phyloP scores from a whole-genome alignment of 1,139 yeast species.

The Blastobotrys aristatus region DNA sequence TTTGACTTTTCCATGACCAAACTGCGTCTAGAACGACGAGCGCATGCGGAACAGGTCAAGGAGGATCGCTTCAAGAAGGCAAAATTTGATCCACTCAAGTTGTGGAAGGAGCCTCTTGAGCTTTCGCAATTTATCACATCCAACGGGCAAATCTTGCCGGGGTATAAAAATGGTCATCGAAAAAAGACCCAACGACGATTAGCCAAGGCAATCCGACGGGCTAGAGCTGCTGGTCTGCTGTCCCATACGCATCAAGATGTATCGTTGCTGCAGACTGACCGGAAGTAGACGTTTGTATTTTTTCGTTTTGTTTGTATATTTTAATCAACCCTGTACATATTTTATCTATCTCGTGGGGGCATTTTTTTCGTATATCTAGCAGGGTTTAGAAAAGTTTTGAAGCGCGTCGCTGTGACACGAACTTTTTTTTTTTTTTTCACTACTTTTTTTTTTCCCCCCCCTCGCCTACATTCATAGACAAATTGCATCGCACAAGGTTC shows the following conservation, averaged over 20 bases:
- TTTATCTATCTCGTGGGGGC: too few relatives aligned
- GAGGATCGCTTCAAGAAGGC: constrained; percentile 25
- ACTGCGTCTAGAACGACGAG: constrained; percentile 20
- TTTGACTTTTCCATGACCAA: constrained; percentile 30
- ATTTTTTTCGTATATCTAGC: too few relatives aligned
- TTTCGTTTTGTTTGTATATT: too few relatives aligned
- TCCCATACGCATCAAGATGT: constrained; percentile 49
- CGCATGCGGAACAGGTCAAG: constrained; percentile 24
- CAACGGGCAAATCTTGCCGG: constrained; percentile 62
- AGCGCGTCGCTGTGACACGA: too few relatives aligned
- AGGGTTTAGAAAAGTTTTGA: too few relatives aligned
- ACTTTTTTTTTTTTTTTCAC: too few relatives aligned
- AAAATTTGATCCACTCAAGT: constrained; percentile 29
- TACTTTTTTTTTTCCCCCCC: background rate
- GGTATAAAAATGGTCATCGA: constrained; percentile 53
- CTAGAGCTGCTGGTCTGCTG: constrained; percentile 64
- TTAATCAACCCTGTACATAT: background rate
- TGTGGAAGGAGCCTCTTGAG: constrained; percentile 44
- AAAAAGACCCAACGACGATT: constrained; percentile 55
- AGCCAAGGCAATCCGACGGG: constrained; percentile 61
- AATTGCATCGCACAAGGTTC: too few relatives aligned
- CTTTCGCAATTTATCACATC: constrained; percentile 52
- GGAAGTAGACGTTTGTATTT: background rate
- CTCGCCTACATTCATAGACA: too few relatives aligned
- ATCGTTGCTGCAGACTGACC: constrained; percentile 8